A percentile compares a stretch with the other conserved stretches of the same genome.
These are phyloP conservation scores for Canavalia ensiformis DNA, from an alignment of 306 rosid species.

Conservation along the genomic window DNA sequence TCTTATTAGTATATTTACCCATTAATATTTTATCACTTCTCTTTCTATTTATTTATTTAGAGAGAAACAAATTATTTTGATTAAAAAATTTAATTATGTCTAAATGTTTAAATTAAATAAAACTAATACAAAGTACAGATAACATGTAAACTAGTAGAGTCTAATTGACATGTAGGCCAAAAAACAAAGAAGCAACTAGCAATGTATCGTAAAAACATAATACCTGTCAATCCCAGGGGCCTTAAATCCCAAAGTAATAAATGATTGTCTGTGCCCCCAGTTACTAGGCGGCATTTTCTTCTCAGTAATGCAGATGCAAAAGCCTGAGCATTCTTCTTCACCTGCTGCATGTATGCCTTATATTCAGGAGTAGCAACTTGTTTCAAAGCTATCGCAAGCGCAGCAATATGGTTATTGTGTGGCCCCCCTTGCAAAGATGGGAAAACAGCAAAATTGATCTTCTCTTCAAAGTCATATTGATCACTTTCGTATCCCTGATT, in stretches of 20 bases:
- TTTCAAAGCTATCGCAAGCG: slow-evolving; percentile 94
- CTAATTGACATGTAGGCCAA: slow-evolving; percentile 12
- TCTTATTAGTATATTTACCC: no score
- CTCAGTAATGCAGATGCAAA: slow-evolving; percentile 81
- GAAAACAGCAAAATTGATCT: slow-evolving; percentile 89
- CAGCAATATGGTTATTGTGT: slow-evolving; percentile 96
- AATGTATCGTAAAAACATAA: slow-evolving; percentile 29
- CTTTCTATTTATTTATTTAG: no score
- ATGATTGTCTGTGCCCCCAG: slow-evolving; percentile 98
- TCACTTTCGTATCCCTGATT: slow-evolving; percentile 76
- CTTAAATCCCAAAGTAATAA: slow-evolving; percentile 96
- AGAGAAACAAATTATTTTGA: no score
- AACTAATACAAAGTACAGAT: slow-evolving; percentile 14
- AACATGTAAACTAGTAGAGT: slow-evolving; percentile 20
- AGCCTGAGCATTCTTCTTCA: slow-evolving; percentile 94
- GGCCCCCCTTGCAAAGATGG: slow-evolving; percentile 99
- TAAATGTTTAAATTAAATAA: neutral
- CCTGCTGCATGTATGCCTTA: slow-evolving; percentile 93
- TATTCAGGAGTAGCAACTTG: slow-evolving; percentile 89
- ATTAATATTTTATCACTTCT: no score
- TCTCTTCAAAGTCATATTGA: slow-evolving; percentile 90
- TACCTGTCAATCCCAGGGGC: slow-evolving; percentile 91
- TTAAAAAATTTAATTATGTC: no score
- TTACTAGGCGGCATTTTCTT: slow-evolving; percentile 82
- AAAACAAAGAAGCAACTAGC: slow-evolving; percentile 33